Percentiles rank a stretch among this genome's conserved stretches.
phyloP scores from a whole-genome alignment of 73 alveolate species.

The Loxodes magnus region DNA sequence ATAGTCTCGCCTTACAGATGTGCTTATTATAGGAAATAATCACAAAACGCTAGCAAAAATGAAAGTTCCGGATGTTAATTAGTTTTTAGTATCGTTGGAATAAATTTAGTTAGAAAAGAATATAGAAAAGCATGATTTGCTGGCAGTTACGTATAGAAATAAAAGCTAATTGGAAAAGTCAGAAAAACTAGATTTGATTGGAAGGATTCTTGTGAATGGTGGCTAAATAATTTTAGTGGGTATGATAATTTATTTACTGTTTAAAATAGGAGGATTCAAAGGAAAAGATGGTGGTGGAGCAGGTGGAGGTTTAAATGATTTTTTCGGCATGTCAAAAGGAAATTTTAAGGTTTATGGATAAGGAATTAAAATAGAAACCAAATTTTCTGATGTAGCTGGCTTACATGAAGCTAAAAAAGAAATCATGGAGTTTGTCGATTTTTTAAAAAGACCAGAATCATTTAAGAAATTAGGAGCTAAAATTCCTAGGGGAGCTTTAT shows the following conservation, averaged over 20 bases:
- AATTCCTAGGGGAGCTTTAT: conserved; percentile 90
- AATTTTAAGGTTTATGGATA: neutral
- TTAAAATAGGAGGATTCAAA: too few relatives aligned
- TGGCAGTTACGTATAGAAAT: neutral
- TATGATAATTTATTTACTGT: too few relatives aligned
- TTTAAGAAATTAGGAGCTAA: conserved; percentile 83
- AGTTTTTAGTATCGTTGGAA: neutral
- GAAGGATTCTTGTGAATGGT: too few relatives aligned
- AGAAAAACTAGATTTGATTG: too few relatives aligned
- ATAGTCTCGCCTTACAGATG: neutral
- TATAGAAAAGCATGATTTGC: neutral
- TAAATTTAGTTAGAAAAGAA: neutral
- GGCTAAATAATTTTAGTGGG: too few relatives aligned
- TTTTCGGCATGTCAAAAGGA: neutral
- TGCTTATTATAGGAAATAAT: neutral
- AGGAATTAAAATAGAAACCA: conserved; percentile 27
- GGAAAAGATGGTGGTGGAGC: conserved; percentile 1
- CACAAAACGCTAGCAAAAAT: neutral
- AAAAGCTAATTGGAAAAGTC: neutral
- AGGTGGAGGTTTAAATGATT: neutral
- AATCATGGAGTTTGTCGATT: conserved; percentile 76
- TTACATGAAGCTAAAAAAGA: conserved; percentile 85
- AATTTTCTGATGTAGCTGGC: conserved; percentile 85
- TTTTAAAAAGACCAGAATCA: conserved; percentile 63
- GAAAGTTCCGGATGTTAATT: neutral